Conservation (phyloP, 257 asterid genomes). For the Jaltomata sinuosa region DNA sequence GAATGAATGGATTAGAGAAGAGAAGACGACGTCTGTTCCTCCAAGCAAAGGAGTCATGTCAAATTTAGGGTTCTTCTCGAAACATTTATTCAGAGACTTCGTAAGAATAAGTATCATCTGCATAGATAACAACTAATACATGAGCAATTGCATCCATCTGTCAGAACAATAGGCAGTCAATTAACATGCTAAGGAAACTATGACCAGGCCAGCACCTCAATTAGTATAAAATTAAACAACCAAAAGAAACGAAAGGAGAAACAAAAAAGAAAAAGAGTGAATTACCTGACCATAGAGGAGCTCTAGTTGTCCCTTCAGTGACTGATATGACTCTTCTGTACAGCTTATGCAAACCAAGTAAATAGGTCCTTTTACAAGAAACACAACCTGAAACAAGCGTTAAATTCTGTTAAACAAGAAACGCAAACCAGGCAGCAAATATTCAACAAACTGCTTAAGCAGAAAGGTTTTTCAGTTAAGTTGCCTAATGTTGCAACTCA, state of each 20-base stretch:
- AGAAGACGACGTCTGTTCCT: constrained; percentile 90
- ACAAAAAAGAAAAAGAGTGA: background rate
- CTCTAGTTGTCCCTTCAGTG: constrained; percentile 85
- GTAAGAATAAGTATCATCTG: constrained; percentile 98
- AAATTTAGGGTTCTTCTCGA: constrained; percentile 91
- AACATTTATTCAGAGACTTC: constrained; percentile 87
- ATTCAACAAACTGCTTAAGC: background rate
- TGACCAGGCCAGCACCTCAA: background rate
- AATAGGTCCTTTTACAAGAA: constrained; percentile 96
- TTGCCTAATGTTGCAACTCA: background rate
- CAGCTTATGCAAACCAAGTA: constrained; percentile 98
- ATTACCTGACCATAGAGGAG: constrained; percentile 31
- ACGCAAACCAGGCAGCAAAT: background rate
- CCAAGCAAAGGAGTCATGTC: constrained; percentile 98
- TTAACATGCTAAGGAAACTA: background rate
- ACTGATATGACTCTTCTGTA: constrained; percentile 90
- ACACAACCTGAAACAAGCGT: constrained; percentile 54
- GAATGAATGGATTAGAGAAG: constrained; percentile 94
- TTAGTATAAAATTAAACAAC: background rate
- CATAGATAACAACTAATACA: constrained; percentile 18
- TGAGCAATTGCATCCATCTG: constrained; percentile 5
- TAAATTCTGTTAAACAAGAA: background rate
- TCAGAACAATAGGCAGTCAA: background rate
- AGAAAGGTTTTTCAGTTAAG: background rate
- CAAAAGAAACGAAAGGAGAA: background rate